These are phyloP conservation scores for Penicillium hordei DNA, from an alignment of 2,329 filamentous ascomycete genomes.

Conservation along the genomic window DNA sequence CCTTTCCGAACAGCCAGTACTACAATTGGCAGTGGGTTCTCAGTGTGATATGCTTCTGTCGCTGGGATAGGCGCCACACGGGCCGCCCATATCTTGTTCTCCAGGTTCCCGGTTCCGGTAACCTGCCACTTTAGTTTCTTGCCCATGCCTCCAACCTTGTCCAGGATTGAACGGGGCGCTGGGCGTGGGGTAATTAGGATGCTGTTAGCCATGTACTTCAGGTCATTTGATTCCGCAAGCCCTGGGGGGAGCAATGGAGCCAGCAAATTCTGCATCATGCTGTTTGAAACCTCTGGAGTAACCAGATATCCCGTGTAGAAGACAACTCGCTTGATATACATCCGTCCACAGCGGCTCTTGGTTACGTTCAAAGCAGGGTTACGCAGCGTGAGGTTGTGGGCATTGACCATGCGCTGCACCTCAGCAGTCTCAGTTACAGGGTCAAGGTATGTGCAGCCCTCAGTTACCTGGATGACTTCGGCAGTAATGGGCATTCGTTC, in stretches of 20 bases:
- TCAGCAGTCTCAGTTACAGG: conserved; percentile 77
- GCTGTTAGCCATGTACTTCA: conserved; percentile 82
- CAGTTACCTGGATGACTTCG: conserved; percentile 83
- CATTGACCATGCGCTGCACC: conserved; percentile 85
- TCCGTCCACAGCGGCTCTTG: conserved; percentile 48
- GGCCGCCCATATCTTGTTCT: conserved; percentile 86
- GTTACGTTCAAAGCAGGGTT: conserved; percentile 35
- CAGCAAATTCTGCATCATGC: conserved; percentile 62
- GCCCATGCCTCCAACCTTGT: conserved; percentile 84
- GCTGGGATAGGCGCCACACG: conserved; percentile 70
- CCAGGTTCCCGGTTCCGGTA: conserved; percentile 69
- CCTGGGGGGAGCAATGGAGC: conserved; percentile 61
- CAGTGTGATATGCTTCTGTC: conserved; percentile 70
- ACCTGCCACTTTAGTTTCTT: conserved; percentile 82
- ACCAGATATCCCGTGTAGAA: conserved; percentile 94
- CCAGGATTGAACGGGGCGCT: conserved; percentile 68
- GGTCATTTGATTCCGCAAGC: conserved; percentile 63
- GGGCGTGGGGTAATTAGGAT: conserved; percentile 84
- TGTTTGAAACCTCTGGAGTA: conserved; percentile 66
- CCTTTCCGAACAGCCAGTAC: conserved; percentile 78
- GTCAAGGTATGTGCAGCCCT: conserved; percentile 70
- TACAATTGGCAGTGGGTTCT: conserved; percentile 74
- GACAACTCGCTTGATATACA: conserved; percentile 80
- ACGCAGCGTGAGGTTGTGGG: conserved; percentile 63
- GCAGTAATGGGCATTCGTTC: conserved; percentile 66